Percentiles rank a stretch among this genome's conserved stretches.
Conservation (phyloP, 441 rosid species). For the Adansonia rubrostipa region DNA sequence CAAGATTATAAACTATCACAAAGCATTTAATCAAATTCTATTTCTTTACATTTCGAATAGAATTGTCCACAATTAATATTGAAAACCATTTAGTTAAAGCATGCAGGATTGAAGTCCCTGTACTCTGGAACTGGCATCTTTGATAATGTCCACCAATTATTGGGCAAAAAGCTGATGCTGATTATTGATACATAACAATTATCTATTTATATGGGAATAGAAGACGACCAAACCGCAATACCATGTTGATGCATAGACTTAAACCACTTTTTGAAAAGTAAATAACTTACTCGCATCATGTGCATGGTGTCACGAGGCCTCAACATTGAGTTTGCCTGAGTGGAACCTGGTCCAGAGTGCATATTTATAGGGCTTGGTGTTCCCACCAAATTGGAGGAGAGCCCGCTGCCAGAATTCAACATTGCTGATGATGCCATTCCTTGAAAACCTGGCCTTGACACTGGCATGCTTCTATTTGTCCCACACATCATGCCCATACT, state of each 20-base stretch:
- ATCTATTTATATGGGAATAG: background rate
- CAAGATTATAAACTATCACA: slow-evolving; percentile 4
- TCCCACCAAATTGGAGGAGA: slow-evolving; percentile 74
- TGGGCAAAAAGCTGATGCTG: background rate
- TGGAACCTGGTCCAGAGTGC: slow-evolving; percentile 69
- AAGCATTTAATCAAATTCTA: background rate
- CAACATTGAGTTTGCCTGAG: slow-evolving; percentile 76
- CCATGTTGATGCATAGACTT: background rate
- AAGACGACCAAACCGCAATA: background rate
- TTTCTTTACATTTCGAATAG: background rate
- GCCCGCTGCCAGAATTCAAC: slow-evolving; percentile 70
- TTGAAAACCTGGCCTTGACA: slow-evolving; percentile 83
- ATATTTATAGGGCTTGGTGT: slow-evolving; percentile 65
- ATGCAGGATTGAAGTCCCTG: background rate
- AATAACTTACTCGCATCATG: slow-evolving; percentile 72
- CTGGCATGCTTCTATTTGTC: slow-evolving; percentile 70
- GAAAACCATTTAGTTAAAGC: slow-evolving; percentile 4
- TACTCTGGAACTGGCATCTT: background rate
- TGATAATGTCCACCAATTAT: background rate
- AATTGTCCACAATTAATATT: background rate
- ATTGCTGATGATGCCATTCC: slow-evolving; percentile 73
- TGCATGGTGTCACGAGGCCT: slow-evolving; percentile 83
- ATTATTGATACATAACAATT: slow-evolving; percentile 1
- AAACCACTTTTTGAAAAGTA: slow-evolving; percentile 9
- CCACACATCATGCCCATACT: slow-evolving; percentile 72